These are phyloP conservation scores for Phaffia rhodozyma DNA, from an alignment of 1,284 basidiomycete genomes.

Conservation along the genomic window DNA sequence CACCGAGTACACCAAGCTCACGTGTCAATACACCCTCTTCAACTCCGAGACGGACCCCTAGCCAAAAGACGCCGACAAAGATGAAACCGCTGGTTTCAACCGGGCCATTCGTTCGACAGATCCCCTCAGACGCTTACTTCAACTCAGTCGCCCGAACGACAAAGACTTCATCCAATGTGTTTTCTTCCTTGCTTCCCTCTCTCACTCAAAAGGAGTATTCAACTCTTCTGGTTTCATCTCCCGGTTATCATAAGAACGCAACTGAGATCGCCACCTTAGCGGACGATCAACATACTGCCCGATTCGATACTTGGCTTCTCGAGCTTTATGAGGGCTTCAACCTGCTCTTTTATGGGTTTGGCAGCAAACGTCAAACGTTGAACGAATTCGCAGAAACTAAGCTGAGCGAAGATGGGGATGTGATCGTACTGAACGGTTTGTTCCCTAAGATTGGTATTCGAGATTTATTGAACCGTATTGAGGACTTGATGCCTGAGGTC, in stretches of 20 bases:
- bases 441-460: constrained; percentile 56
- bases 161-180: constrained; percentile 61
- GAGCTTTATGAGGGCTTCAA: constrained; percentile 75
- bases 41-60: no score
- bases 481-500: constrained; percentile 37
- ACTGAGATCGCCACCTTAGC: constrained; percentile 27
- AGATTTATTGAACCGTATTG: constrained; percentile 58
- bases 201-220: constrained; percentile 31
- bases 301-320: constrained; percentile 52
- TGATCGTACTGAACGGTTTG: constrained; percentile 68
- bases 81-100: constrained; percentile 15
- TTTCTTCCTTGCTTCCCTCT: constrained; percentile 57
- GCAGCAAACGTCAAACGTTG: constrained; percentile 63
- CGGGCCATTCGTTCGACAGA: constrained; percentile 32
- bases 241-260: constrained; percentile 29
- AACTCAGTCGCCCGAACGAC: constrained; percentile 45
- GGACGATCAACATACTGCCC: constrained; percentile 28
- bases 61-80: not conserved
- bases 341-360: constrained; percentile 71
- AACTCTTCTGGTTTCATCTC: constrained; percentile 13
- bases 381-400: constrained; percentile 54
- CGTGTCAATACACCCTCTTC: no score
- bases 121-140: constrained; percentile 70
- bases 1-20: no score
- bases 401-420: constrained; percentile 51